Conservation (phyloP, 208 protist genomes). For the Crithidia mellificae region DNA sequence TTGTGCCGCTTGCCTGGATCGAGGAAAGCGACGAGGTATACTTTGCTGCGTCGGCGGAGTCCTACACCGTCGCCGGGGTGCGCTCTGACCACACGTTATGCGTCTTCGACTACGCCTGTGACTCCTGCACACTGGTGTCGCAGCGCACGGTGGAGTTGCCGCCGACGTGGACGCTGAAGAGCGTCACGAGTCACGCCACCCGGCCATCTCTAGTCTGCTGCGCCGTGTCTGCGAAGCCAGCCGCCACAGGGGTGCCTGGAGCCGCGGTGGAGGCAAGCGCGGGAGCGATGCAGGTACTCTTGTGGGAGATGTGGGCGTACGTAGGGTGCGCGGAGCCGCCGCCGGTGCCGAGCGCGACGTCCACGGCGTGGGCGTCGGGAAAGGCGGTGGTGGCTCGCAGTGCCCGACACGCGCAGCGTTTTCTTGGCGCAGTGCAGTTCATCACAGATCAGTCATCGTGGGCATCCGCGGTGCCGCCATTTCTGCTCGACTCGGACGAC, state of each 20-base stretch:
- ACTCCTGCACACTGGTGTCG: conserved; percentile 38
- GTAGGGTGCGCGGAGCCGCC: conserved; percentile 14
- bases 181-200: conserved; percentile 48
- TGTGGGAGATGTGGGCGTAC: conserved; percentile 74
- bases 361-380: conserved; percentile 64
- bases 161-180: conserved; percentile 39
- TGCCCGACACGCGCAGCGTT: conserved; percentile 57
- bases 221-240: conserved; percentile 7
- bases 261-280: background rate
- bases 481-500: conserved; percentile 58
- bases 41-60: conserved; percentile 59
- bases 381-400: conserved; percentile 60
- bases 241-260: background rate
- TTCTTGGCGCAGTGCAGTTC: conserved; percentile 51
- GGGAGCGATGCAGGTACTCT: conserved; percentile 34
- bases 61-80: conserved; percentile 44
- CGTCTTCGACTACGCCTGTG: conserved; percentile 61
- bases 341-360: conserved; percentile 6
- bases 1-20: conserved; percentile 67
- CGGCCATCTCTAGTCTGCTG: conserved; percentile 62
- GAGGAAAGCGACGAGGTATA: conserved; percentile 57
- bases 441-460: conserved; percentile 73
- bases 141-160: conserved; percentile 59
- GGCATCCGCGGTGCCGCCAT: conserved; percentile 51
- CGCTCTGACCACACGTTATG: conserved; percentile 54